Base-by-base conservation (phyloP, 2,329 filamentous ascomycete species). In the Diaporthe longicolla region DNA sequence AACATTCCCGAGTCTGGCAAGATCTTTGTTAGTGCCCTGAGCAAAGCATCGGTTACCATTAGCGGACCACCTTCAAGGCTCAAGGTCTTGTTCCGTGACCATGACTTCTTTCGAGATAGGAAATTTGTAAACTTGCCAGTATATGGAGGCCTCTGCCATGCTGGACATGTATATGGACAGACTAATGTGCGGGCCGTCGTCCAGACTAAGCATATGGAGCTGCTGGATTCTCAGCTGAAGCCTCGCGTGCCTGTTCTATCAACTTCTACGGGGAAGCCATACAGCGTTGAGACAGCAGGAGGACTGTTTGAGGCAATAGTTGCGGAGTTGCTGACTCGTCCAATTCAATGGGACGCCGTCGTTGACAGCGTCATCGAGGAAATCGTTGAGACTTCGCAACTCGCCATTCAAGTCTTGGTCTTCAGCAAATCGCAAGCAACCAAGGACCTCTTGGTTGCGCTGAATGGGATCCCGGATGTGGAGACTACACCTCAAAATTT, bases 41-140 rank as follows among this genome's bases (percentile, higher is more conserved):
- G 77, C 59, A 48, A 72, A 6, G 80, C 77, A 8, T 83, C 81
- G 0, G 80, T 84, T 4, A 85, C 81, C 1, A 76, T 85, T 35
- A 85, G 82, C 52, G 84, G 84, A 0, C 83, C 88, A 40, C 84
- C 86, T 19, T 87, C 88, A 21, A 88, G 83, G 2, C 84, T 6
- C 82, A 80, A 82, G 63, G 70, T 73, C 1, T 21, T 80, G 13
- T 80, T 85, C 55, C 77, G 74, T 29, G 73, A 75, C 1, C 76
- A 79, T 0, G 77, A 82, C 35, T 80, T 80, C 57, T 79, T 83
- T 48, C 80, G 81, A 2, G 78, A 82, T 69, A 69, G 75, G 32
- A 82, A 80, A 40, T 78, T 55, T 26, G 72, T 83, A 6, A 65
- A 78, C 0, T 71, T 86, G 13, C 83, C 84, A 9, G 72, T 65